phyloP scores from a whole-genome alignment of 163 green algal species.

The Chlorella variabilis region DNA sequence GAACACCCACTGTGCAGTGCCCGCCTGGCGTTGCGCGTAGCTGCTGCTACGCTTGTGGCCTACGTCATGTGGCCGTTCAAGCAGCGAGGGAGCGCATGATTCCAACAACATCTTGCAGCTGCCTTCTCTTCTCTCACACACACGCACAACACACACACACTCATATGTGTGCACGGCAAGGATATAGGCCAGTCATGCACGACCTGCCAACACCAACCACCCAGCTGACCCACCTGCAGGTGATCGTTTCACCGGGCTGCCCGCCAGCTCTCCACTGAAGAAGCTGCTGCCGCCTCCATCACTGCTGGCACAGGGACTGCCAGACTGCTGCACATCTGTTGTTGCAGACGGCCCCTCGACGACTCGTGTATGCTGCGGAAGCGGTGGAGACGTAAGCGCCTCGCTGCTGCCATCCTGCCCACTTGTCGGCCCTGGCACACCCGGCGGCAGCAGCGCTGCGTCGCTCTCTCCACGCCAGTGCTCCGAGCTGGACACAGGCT shows the following conservation, averaged over 20 bases:
- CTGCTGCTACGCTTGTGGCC: conserved; percentile 8
- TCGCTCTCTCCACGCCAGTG: conserved; percentile 10
- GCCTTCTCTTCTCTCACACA: too few relatives aligned
- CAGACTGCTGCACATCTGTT: neutral
- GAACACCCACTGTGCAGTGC: conserved; percentile 53
- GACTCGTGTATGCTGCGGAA: too few relatives aligned
- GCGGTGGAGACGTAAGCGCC: too few relatives aligned
- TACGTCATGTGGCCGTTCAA: neutral
- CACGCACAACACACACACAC: too few relatives aligned
- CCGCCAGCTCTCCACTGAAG: conserved; percentile 18
- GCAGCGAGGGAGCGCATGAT: too few relatives aligned
- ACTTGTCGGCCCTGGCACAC: neutral
- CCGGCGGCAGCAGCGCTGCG: conserved; percentile 13
- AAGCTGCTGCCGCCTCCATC: conserved; percentile 21
- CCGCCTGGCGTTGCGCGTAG: conserved; percentile 31
- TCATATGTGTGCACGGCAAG: too few relatives aligned
- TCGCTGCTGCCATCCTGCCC: neutral
- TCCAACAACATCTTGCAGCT: too few relatives aligned
- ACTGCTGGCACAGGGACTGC: conserved; percentile 1
- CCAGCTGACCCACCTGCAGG: neutral
- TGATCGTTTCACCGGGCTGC: conserved; percentile 1
- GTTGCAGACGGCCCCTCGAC: neutral
- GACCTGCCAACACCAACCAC: neutral
- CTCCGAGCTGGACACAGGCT: conserved; percentile 16
- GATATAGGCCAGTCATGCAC: neutral